A percentile compares a stretch with the other conserved stretches of the same genome.
Evolutionary conservation across 148 eudicot genomes (phyloP).

Genomic region (Selenicereus undatus): DNA sequence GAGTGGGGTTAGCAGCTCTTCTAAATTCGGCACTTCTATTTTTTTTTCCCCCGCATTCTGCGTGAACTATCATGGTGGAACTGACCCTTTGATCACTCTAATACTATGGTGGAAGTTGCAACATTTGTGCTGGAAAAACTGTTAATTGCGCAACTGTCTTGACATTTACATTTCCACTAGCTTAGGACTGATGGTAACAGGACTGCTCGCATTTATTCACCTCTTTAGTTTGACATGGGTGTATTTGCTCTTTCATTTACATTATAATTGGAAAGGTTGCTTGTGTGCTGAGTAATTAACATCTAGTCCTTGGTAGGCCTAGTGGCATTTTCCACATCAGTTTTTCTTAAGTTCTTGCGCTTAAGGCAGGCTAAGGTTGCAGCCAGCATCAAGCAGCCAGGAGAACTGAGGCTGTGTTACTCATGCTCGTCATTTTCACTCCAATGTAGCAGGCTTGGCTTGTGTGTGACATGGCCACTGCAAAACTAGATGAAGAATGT

Average conservation of each 20-base stretch:
- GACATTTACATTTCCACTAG: not conserved
- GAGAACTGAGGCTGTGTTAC: too few species aligned
- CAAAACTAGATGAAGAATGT: not conserved
- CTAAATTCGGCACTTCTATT: not conserved
- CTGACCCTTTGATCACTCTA: not conserved
- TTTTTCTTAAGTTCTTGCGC: not conserved
- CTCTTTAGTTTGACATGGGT: not conserved
- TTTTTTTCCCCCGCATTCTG: not conserved
- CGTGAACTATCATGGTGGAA: not conserved
- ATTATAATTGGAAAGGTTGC: not conserved
- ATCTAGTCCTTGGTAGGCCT: not conserved
- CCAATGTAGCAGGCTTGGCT: not conserved
- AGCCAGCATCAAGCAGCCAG: too few species aligned
- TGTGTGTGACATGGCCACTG: not conserved
- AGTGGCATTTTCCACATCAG: not conserved
- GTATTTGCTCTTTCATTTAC: not conserved
- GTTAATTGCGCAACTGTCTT: not conserved
- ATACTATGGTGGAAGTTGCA: not conserved
- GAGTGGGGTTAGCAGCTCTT: not conserved
- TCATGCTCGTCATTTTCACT: too few species aligned
- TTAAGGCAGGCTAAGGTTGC: too few species aligned
- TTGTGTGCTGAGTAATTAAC: not conserved
- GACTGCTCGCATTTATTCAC: not conserved
- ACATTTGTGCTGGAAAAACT: not conserved
- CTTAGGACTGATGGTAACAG: not conserved